Evolutionary conservation across 2,329 filamentous ascomycete genomes (phyloP), one percentile per base, ranked within the genome.

Genomic region (Cercospora zeina): DNA sequence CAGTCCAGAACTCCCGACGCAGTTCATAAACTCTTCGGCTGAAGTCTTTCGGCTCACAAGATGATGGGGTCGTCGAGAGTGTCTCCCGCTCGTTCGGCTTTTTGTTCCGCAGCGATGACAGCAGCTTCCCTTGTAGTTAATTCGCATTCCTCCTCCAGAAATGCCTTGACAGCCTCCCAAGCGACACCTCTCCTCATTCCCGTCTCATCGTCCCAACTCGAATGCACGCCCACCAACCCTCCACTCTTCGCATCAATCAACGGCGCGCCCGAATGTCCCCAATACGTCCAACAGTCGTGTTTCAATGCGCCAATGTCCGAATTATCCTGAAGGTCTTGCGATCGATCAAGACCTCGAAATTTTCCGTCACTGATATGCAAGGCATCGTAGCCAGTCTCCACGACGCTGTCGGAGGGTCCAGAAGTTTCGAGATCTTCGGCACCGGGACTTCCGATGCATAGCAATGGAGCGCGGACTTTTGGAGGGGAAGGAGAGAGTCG

Each of bases 201-300:
- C 8, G 79, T 83, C 65, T 78, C 62, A 21, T 83, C 81, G 67
- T 85, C 80, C 81, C 82, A 85, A 30, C 77, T 81, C 3, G 80
- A 83, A 74, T 85, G 82, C 63, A 85, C 62, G 1, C 82, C 82
- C 0, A 83, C 71, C 59, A 85, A 67, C 9, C 27, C 67, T 0
- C 79, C 79, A 11, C 72, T 73, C n/a, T 63, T 68, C 31, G 63
- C 58, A 14, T 77, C 69, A n/a, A 83, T 64, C 14, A 85, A 69
- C 1, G 80, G 81, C 4, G 81, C 82, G 2, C 82, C 81, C 21
- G 78, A 82, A 68, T 84, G 81, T 1, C 82, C 82, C 83, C 82
- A 84, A 69, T 84, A 85, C 1, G 82, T 84, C 82, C 82, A 85
- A 61, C 80, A 81, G 67, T 80, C 78, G 68, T 85, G 82, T 76